Conservation (phyloP, 345 rosid genomes). For the Ailanthus altissimus region DNA sequence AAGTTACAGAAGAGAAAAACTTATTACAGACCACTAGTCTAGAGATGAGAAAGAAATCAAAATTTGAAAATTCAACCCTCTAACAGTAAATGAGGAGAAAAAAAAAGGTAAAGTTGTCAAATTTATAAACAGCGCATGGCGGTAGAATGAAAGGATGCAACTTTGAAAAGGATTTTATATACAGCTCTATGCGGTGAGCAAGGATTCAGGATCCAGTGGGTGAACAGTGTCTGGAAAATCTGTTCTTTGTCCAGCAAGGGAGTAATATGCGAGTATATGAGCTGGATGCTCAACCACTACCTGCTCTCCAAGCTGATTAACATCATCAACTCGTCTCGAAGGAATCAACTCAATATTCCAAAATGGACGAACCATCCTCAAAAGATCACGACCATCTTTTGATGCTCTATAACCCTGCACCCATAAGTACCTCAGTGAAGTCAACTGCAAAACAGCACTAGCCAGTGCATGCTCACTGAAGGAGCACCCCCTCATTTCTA, state of each 20-base stretch:
- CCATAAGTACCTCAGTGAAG: constrained; percentile 90
- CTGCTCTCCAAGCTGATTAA: constrained; percentile 32
- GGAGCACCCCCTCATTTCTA: constrained; percentile 93
- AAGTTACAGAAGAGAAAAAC: constrained; percentile 29
- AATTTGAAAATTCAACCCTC: constrained; percentile 23
- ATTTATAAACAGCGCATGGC: constrained; percentile 31
- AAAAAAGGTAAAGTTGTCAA: constrained; percentile 10
- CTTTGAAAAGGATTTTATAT: constrained; percentile 25
- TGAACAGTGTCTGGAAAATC: constrained; percentile 75
- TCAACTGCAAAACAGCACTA: constrained; percentile 53
- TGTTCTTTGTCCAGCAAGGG: constrained; percentile 84
- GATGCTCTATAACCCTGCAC: constrained; percentile 86
- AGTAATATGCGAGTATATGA: constrained; percentile 89
- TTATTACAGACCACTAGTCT: constrained; percentile 37
- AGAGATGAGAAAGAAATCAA: neutral
- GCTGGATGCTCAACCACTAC: constrained; percentile 64
- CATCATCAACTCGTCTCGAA: constrained; percentile 39
- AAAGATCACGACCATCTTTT: constrained; percentile 50
- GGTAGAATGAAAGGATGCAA: constrained; percentile 5
- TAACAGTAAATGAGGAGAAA: constrained; percentile 15
- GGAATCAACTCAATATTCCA: constrained; percentile 97
- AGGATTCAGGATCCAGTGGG: constrained; percentile 43
- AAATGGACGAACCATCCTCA: constrained; percentile 80
- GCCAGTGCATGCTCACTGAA: constrained; percentile 84
- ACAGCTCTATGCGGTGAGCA: constrained; percentile 38